Percentiles rank a stretch among this genome's conserved stretches.
Evolutionary conservation across 2,329 filamentous ascomycete genomes (phyloP).

Genomic region (Zymoseptoria tritici): DNA sequence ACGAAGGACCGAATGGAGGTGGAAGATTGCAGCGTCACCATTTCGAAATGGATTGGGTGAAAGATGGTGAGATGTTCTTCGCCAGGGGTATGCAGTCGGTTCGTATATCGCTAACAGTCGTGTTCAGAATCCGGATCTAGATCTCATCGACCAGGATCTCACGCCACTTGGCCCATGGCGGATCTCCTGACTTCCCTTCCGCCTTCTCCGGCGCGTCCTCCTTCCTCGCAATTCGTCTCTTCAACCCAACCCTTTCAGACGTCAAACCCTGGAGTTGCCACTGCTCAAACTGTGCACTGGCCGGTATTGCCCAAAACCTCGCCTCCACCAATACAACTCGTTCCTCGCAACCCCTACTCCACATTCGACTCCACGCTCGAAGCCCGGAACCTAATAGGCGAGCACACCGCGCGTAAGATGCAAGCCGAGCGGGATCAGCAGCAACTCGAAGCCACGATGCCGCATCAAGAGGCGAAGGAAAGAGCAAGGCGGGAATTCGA

Average conservation of each 20-base stretch:
- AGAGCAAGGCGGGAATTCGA: neutral
- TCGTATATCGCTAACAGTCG: neutral
- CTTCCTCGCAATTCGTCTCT: neutral
- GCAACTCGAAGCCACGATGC: neutral
- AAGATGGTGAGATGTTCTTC: neutral
- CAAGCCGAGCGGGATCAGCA: neutral
- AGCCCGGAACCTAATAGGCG: neutral
- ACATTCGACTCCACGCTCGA: neutral
- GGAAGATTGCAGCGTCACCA: neutral
- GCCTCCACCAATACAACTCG: neutral
- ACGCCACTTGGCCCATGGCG: too few relatives aligned
- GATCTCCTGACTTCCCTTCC: too few relatives aligned
- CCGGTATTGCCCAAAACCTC: neutral
- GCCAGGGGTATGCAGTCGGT: too few relatives aligned
- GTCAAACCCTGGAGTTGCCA: neutral
- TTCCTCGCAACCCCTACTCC: neutral
- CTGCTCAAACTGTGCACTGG: neutral
- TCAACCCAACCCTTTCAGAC: neutral
- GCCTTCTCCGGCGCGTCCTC: too few relatives aligned
- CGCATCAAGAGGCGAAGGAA: neutral
- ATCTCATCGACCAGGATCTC: neutral
- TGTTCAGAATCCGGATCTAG: neutral
- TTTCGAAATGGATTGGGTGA: neutral
- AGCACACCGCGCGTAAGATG: neutral
- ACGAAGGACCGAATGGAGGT: too few relatives aligned